Evolutionary conservation across 352 stramenopile genomes (phyloP).

Genomic region (Phytophthora crassamura): DNA sequence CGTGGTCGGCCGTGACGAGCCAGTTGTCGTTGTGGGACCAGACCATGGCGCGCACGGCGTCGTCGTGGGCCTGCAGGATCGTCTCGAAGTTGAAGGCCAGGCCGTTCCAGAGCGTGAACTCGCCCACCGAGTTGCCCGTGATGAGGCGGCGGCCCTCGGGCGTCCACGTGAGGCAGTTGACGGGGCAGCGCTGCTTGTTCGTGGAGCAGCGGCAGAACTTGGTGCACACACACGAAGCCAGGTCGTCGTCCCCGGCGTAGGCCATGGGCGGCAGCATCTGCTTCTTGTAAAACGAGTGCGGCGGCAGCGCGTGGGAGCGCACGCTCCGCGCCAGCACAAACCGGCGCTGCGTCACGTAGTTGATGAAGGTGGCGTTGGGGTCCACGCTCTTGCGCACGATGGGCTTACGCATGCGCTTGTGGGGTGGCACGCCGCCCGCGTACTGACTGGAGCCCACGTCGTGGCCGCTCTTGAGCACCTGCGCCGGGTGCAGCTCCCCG

Average conservation of each 20-base stretch:
- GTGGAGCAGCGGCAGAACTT: constrained; percentile 90
- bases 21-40: constrained; percentile 93
- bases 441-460: constrained; percentile 78
- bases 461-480: constrained; percentile 81
- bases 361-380: constrained; percentile 88
- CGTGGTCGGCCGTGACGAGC: constrained; percentile 91
- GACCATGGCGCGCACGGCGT: constrained; percentile 90
- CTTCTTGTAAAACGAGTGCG: constrained; percentile 88
- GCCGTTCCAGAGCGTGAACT: constrained; percentile 98
- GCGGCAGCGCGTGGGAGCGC: constrained; percentile 60
- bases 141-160: constrained; percentile 94
- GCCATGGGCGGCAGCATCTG: constrained; percentile 81
- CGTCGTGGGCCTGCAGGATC: constrained; percentile 93
- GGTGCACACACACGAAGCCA: constrained; percentile 83
- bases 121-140: constrained; percentile 97
- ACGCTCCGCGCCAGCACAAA: constrained; percentile 65
- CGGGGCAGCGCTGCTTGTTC: constrained; percentile 92
- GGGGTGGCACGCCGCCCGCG: constrained; percentile 65
- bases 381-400: constrained; percentile 90
- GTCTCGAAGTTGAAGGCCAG: constrained; percentile 98
- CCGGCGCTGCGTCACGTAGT: constrained; percentile 76
- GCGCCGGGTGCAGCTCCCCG: constrained; percentile 72
- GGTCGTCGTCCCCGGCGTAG: constrained; percentile 66
- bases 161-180: constrained; percentile 96
- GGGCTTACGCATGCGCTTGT: constrained; percentile 88